These are phyloP conservation scores for Chenopodium album DNA, from an alignment of 148 eudicot genomes.

Conservation along the genomic window DNA sequence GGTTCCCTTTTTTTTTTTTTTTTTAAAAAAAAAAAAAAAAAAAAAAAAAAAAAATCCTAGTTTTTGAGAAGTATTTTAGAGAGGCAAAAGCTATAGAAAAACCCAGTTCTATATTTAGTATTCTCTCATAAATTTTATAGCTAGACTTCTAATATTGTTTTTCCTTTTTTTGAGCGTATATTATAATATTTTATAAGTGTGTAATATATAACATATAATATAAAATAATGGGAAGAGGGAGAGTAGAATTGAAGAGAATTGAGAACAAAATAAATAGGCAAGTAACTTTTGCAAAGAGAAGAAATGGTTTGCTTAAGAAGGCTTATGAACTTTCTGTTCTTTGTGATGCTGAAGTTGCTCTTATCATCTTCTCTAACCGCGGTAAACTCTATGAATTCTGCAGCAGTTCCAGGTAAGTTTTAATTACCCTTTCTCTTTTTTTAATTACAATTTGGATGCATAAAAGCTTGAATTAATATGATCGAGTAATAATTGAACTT, in stretches of 20 bases:
- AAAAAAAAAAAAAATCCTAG: constrained; percentile 18
- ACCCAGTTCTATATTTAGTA: constrained; percentile 39
- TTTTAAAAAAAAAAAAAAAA: background rate
- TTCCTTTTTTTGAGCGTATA: background rate
- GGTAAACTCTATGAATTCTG: constrained; percentile 20
- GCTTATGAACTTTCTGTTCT: constrained; percentile 19
- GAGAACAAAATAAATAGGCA: constrained; percentile 18
- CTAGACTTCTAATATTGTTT: too few relatives aligned
- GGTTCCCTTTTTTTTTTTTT: background rate
- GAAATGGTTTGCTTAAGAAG: constrained; percentile 19
- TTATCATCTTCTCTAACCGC: constrained; percentile 15
- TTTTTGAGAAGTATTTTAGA: background rate
- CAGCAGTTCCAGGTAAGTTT: constrained; percentile 11
- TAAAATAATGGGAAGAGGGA: constrained; percentile 16
- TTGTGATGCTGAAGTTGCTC: constrained; percentile 18
- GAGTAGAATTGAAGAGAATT: constrained; percentile 16
- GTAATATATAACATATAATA: background rate
- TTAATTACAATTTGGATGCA: background rate
- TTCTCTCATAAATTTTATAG: background rate
- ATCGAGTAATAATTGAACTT: background rate
- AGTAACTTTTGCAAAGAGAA: constrained; percentile 17
- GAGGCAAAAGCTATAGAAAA: constrained; percentile 19
- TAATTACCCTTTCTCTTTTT: background rate
- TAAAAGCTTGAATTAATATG: background rate
- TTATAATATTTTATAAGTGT: background rate